phyloP scores from a whole-genome alignment of 1,284 basidiomycete species.

The Wallemia ichthyophaga region DNA sequence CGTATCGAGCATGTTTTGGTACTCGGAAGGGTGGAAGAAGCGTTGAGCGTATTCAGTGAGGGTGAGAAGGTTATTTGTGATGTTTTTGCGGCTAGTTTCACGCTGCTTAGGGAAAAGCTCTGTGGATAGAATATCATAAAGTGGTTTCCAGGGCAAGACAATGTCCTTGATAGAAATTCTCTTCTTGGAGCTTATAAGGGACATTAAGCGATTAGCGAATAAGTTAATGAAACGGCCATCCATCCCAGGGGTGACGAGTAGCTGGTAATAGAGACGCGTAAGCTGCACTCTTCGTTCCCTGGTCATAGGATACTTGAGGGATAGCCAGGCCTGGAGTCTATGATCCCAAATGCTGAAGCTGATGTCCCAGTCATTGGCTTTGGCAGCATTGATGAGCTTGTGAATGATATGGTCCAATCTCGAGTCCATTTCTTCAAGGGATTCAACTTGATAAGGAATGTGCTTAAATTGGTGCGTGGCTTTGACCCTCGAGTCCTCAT shows the following conservation, averaged over 20 bases:
- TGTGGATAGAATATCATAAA: conserved; percentile 45
- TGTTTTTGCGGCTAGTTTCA: conserved; percentile 37
- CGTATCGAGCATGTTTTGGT: conserved; percentile 54
- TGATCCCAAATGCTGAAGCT: conserved; percentile 22
- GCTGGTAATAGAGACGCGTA: conserved; percentile 45
- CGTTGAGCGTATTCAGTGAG: conserved; percentile 49
- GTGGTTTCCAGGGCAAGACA: conserved; percentile 58
- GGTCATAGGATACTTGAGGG: conserved; percentile 58
- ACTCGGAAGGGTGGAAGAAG: conserved; percentile 70
- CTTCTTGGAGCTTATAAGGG: conserved; percentile 35
- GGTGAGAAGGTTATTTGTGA: conserved; percentile 55
- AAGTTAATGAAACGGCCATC: conserved; percentile 20
- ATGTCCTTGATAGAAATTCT: conserved; percentile 49
- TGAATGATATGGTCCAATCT: conserved; percentile 46
- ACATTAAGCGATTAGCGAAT: conserved; percentile 19
- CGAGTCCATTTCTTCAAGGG: conserved; percentile 44
- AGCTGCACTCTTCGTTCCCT: conserved; percentile 43
- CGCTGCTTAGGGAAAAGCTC: conserved; percentile 57
- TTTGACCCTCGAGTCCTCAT: not conserved
- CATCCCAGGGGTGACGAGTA: conserved; percentile 24
- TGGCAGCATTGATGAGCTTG: conserved; percentile 33
- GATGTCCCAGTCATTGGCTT: conserved; percentile 47
- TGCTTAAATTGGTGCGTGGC: not conserved
- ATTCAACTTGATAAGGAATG: conserved; percentile 54
- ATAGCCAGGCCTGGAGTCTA: conserved; percentile 28